These are phyloP conservation scores for Bruguiera hainesii DNA, from an alignment of 441 rosid species.

Conservation along the genomic window DNA sequence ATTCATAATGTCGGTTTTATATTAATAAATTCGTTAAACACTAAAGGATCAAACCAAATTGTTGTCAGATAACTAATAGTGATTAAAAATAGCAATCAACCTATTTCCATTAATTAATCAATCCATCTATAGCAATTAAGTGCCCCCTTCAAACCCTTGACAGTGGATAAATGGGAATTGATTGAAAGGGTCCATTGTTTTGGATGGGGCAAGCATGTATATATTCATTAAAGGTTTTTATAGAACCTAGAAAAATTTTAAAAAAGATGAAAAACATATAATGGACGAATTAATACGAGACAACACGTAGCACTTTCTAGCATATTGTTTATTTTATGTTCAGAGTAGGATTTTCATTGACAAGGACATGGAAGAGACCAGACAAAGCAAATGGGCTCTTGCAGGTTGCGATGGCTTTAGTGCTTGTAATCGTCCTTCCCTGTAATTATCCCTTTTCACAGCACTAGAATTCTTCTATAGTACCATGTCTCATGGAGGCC, in stretches of 20 bases:
- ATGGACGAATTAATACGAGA: too few species aligned
- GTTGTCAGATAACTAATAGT: too few species aligned
- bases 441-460: constrained; percentile 16
- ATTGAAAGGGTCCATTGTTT: not conserved
- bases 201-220: not conserved
- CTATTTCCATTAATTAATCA: too few species aligned
- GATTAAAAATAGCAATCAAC: too few species aligned
- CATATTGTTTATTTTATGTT: too few species aligned
- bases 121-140: not conserved
- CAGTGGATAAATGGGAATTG: not conserved
- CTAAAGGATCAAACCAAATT: too few species aligned
- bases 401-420: constrained; percentile 22
- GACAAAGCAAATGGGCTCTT: constrained; percentile 23
- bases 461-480: not conserved
- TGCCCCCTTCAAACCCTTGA: not conserved
- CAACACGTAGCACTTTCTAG: too few species aligned
- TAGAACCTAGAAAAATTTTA: not conserved
- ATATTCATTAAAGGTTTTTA: too few species aligned
- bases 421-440: constrained; percentile 23
- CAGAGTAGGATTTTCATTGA: not conserved
- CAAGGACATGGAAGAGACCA: constrained; percentile 10
- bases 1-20: too few species aligned
- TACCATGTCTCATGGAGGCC: not conserved
- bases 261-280: too few species aligned
- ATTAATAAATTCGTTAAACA: too few species aligned